These are phyloP conservation scores for Sanghuangporus weigelae DNA, from an alignment of 1,284 basidiomycete genomes.

Conservation along the genomic window DNA sequence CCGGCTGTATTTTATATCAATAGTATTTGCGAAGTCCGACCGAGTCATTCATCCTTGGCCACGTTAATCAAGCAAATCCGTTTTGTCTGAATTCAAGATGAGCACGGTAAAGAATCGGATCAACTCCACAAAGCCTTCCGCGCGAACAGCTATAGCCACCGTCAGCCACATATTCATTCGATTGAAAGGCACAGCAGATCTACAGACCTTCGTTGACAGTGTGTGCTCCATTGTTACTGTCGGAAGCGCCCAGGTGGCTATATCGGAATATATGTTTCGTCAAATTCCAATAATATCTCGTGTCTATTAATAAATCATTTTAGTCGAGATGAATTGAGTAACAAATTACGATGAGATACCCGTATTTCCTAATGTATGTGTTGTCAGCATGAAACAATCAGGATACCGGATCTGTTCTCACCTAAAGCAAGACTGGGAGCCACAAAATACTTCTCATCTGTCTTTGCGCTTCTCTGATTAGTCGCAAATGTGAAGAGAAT, in stretches of 20 bases:
- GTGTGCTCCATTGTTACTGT: conserved; percentile 44
- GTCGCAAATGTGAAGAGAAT: conserved; percentile 35
- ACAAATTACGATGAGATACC: conserved; percentile 11
- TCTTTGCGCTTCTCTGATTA: conserved; percentile 21
- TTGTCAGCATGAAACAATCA: conserved; percentile 14
- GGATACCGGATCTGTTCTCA: conserved; percentile 21
- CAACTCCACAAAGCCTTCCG: conserved; percentile 38
- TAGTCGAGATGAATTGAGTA: not conserved
- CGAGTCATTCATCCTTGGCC: not conserved
- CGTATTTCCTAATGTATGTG: conserved; percentile 29
- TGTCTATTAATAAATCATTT: conserved; percentile 32
- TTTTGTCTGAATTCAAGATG: conserved; percentile 41
- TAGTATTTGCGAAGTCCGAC: not conserved
- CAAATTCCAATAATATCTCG: conserved; percentile 46
- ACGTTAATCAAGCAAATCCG: conserved; percentile 12
- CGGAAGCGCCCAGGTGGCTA: conserved; percentile 27
- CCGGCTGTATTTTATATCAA: not conserved
- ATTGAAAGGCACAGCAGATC: conserved; percentile 16
- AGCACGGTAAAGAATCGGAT: conserved; percentile 43
- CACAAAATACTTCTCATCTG: conserved; percentile 31
- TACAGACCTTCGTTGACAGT: conserved; percentile 55
- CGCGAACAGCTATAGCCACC: conserved; percentile 29
- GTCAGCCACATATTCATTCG: not conserved
- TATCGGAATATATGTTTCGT: conserved; percentile 52
- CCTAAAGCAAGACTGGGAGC: conserved; percentile 36